Evolutionary conservation across 2,329 filamentous ascomycete species (phyloP).

Genomic region (Penicillium oxalicum): DNA sequence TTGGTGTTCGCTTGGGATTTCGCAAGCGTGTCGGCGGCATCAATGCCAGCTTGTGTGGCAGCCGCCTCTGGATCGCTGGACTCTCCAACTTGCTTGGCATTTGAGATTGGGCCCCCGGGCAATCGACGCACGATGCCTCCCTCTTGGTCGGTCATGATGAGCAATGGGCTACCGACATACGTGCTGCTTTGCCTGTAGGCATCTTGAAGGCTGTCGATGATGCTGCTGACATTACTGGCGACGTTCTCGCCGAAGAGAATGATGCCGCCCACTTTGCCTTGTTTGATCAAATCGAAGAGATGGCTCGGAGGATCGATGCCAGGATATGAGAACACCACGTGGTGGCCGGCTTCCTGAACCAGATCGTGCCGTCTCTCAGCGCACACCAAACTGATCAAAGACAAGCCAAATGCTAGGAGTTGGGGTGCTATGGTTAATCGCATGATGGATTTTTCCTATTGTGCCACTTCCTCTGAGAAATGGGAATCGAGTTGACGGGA

Average conservation of each 20-base stretch:
- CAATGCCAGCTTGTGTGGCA: conserved; percentile 18
- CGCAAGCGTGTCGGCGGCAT: conserved; percentile 17
- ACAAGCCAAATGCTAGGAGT: conserved; percentile 1
- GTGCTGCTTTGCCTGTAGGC: conserved; percentile 17
- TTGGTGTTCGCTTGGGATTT: conserved; percentile 21
- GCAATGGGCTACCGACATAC: conserved; percentile 20
- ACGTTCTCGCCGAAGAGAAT: conserved; percentile 30
- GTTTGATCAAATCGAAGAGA: conserved; percentile 20
- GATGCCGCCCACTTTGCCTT: conserved; percentile 29
- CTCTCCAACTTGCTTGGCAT: conserved; percentile 23
- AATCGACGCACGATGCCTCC: conserved; percentile 26
- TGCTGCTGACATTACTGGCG: conserved; percentile 16
- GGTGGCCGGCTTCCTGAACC: conserved; percentile 17
- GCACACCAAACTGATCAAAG: not conserved
- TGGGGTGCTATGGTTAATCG: not conserved
- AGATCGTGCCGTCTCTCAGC: conserved; percentile 7
- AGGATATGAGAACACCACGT: conserved; percentile 31
- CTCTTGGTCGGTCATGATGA: conserved; percentile 32
- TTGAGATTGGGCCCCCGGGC: conserved; percentile 20
- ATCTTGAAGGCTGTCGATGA: conserved; percentile 19
- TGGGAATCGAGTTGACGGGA: not conserved
- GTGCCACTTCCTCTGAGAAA: too few relatives aligned
- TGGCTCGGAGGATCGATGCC: conserved; percentile 22
- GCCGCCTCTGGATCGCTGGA: conserved; percentile 11
- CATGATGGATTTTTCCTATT: conserved; percentile 1